Conservation (phyloP, 495 filamentous ascomycete species). For the Neurospora sp. region DNA sequence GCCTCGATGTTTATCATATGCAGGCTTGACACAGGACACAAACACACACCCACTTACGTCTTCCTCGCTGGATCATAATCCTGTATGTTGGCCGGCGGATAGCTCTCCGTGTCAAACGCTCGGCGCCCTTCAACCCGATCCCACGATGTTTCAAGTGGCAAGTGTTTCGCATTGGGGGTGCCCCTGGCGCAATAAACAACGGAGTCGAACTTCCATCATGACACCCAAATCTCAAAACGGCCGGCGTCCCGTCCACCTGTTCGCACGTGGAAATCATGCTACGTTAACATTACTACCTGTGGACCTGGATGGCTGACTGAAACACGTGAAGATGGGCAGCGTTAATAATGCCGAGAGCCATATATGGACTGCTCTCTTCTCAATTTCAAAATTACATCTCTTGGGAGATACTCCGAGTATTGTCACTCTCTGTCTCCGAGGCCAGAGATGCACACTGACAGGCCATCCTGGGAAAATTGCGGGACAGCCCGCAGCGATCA, state of each 20-base stretch:
- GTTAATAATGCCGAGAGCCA: too few relatives aligned
- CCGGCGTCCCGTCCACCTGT: neutral
- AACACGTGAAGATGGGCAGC: neutral
- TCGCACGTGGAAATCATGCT: neutral
- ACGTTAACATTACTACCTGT: neutral
- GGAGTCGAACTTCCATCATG: neutral
- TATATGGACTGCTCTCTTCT: neutral
- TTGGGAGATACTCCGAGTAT: neutral
- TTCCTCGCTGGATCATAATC: neutral
- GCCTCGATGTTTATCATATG: neutral
- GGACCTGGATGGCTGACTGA: neutral
- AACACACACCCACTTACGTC: neutral
- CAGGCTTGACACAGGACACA: neutral
- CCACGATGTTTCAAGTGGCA: neutral
- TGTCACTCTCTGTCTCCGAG: neutral
- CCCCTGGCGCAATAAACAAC: neutral
- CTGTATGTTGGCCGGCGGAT: neutral
- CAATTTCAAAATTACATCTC: neutral
- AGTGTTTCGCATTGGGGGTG: neutral
- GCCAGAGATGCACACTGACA: neutral
- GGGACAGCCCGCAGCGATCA: neutral
- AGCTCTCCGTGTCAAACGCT: neutral
- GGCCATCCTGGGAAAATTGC: neutral
- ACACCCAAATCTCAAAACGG: neutral
- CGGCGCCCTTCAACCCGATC: neutral